Conservation (phyloP, 768 basidiomycete genomes). For the Paxillus rubicundulus region DNA sequence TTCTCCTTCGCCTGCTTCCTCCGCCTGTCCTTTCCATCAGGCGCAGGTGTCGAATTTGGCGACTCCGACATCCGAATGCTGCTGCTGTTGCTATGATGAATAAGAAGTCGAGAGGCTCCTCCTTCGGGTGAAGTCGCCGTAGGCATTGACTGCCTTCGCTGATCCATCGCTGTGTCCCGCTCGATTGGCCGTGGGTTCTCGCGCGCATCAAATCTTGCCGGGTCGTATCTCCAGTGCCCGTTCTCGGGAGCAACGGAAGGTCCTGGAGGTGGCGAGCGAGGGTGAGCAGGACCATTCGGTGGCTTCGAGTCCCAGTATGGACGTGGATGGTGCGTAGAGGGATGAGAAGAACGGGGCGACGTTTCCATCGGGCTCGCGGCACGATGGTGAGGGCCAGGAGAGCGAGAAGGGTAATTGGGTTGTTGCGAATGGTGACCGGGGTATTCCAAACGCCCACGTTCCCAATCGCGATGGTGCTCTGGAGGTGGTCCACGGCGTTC, state of each 20-base stretch:
- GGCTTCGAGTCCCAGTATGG: conserved; percentile 67
- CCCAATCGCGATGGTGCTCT: conserved; percentile 54
- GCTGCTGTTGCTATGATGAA: conserved; percentile 26
- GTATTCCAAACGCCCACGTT: conserved; percentile 44
- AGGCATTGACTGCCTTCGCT: conserved; percentile 34
- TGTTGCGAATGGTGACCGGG: conserved; percentile 30
- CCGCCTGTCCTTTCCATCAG: conserved; percentile 46
- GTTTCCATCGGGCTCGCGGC: conserved; percentile 53
- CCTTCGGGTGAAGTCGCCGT: conserved; percentile 51
- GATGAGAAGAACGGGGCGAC: conserved; percentile 57
- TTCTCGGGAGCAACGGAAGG: conserved; percentile 41
- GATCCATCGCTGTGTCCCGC: conserved; percentile 29
- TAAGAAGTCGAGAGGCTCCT: conserved; percentile 22
- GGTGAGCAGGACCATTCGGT: conserved; percentile 28
- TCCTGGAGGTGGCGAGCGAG: conserved; percentile 34
- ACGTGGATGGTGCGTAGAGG: conserved; percentile 30
- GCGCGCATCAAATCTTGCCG: conserved; percentile 48
- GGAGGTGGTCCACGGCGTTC: conserved; percentile 52
- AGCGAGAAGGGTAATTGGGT: conserved; percentile 33
- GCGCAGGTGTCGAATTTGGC: conserved; percentile 44
- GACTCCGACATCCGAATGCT: conserved; percentile 57
- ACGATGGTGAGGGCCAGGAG: conserved; percentile 39
- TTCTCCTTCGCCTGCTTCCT: conserved; percentile 49
- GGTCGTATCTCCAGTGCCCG: conserved; percentile 59
- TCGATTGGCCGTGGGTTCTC: conserved; percentile 35